Evolutionary conservation across 805 yeast genomes (phyloP), one percentile per base, ranked within the genome.

Genomic region (Metschnikowia anglica): DNA sequence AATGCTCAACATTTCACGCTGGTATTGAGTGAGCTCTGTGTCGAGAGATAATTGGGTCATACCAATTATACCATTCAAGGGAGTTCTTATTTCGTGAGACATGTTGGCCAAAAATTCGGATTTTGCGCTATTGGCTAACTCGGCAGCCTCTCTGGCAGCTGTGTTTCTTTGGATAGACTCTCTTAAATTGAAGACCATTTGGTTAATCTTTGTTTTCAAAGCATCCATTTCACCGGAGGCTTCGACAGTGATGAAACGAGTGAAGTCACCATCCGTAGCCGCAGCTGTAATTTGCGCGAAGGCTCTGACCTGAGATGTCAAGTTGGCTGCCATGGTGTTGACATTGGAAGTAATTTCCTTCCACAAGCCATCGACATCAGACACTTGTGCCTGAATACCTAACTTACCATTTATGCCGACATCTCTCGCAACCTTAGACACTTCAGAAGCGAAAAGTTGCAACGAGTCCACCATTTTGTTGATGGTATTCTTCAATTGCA

Each of bases 131-230:
- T 88, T 88, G 4, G 96, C 96, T 54, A 87, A 72, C 59, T 88
- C 96, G 28, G 96, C 96, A 27, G 96, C 96, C 65, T 88, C 96
- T 66, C 96, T 81, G 1, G 96, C 96, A 9, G 91, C 93, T 0
- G 96, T 87, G 59, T 88, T 88, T 61, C 95, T 80, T 65, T 88
- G 95, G 61, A 88, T 88, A 4, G 93, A 85, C 59, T 88, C 96
- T 62, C 95, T 76, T 59, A 88, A 73, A 57, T 87, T 85, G 53
- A 85, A 77, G 61, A 88, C 95, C 76, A 59, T 72, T 71, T 46
- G 67, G 53, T 62, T 78, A 55, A 78, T 78, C 56, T 78, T 78
- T 0, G 82, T 78, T 55, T 78, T 78, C 57, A 78, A 70, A 2
- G 82, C 82, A 59, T 78, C 83, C 96, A 88, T 88, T 69, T 88